Evolutionary conservation across 1,284 basidiomycete species (phyloP), one percentile per base, ranked within the genome.

Genomic region (Volvariella volvacea): DNA sequence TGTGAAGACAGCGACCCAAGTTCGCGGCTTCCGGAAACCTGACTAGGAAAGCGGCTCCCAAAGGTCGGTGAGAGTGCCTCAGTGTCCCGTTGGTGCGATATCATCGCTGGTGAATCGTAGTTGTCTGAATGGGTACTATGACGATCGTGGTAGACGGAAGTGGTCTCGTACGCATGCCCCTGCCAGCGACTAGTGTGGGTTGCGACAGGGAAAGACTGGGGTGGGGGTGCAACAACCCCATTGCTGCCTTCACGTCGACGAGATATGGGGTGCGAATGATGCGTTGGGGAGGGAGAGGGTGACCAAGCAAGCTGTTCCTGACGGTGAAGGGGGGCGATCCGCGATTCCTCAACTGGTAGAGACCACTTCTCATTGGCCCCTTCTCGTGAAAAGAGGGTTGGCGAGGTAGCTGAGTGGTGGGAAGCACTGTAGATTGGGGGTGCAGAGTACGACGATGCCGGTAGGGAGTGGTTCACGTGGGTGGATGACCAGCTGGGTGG

Each of bases 81-180:
- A n/a, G n/a, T n/a, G n/a, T n/a, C n/a, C n/a, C n/a, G n/a, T n/a
- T n/a, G n/a, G n/a, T n/a, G n/a, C n/a, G n/a, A n/a, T n/a, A n/a
- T n/a, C 42, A 31, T 61, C 56, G 9, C 50, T 52, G 34, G n/a
- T 4, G 34, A 15, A 15, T 65, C 64, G 42, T 67, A 64, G 41
- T 63, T 61, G 33, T 55, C 60, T 3, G 64, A 56, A 19, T 70
- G 60, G 15, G 60, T 50, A 39, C 70, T 61, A 22, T 62, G 47
- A n/a, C 70, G 65, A 38, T 73, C 70, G 20, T 62, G 59, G 48
- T 65, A 65, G n/a, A 60, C 50, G 7, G 52, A 41, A 15, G 54
- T 52, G 12, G 57, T 48, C 16, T 61, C 61, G 34, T 65, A 64
- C 6, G 55, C 47, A 28, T 60, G 53, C 22, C 56, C 54, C 45